Evolutionary conservation across 202 grass and related monocot species (phyloP).

Genomic region (Thinopyrum obtusiflorum): DNA sequence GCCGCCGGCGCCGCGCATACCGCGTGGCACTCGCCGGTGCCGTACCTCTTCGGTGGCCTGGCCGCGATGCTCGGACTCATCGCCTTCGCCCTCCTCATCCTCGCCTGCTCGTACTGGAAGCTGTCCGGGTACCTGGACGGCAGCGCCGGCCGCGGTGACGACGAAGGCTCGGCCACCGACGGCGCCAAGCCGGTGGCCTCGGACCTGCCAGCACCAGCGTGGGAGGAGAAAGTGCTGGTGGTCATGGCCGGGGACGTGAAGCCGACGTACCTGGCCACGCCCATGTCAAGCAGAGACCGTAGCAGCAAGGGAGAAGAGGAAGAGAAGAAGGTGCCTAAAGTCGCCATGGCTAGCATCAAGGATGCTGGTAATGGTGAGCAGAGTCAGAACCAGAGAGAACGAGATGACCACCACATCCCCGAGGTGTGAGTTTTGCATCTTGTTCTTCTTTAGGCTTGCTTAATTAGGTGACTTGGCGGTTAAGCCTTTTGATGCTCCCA

Average conservation of each 20-base stretch:
- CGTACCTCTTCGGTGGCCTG: constrained; percentile 88
- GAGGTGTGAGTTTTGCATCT: constrained; percentile 45
- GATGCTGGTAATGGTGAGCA: constrained; percentile 34
- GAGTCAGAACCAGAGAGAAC: constrained; percentile 49
- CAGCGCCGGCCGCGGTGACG: constrained; percentile 22
- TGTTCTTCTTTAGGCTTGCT: background rate
- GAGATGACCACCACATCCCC: constrained; percentile 35
- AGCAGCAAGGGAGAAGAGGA: constrained; percentile 31
- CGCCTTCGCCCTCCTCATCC: constrained; percentile 84
- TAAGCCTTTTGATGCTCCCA: background rate
- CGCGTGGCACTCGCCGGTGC: constrained; percentile 89
- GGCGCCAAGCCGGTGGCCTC: constrained; percentile 40
- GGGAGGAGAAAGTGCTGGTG: constrained; percentile 90
- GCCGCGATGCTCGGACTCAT: constrained; percentile 90
- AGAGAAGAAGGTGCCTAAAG: constrained; percentile 38
- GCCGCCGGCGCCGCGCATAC: constrained; percentile 46
- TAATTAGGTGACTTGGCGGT: background rate
- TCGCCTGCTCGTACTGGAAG: constrained; percentile 98
- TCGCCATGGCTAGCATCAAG: constrained; percentile 41
- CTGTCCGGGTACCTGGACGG: constrained; percentile 80
- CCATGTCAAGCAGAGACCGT: constrained; percentile 73
- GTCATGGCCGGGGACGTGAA: constrained; percentile 96
- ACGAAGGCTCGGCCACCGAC: background rate
- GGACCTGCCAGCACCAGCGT: constrained; percentile 42
- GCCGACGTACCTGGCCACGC: constrained; percentile 84